Conservation (phyloP, 257 asterid genomes). For the Hygrophila difformis region DNA sequence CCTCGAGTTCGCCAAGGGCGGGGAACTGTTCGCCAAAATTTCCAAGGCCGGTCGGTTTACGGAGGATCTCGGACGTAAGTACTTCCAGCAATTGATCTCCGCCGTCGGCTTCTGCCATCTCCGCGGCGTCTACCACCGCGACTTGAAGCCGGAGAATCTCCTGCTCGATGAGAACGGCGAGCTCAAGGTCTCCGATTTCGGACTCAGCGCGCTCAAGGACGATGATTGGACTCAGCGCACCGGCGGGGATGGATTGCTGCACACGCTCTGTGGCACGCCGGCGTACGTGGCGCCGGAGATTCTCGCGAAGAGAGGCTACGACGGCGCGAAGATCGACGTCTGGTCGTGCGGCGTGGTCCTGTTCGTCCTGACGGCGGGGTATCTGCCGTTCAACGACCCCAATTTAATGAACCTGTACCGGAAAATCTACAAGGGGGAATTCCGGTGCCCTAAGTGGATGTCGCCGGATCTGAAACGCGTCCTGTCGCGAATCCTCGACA, state of each 20-base stretch:
- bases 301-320: constrained; percentile 66
- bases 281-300: constrained; percentile 97
- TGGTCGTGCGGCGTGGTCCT: constrained; percentile 80
- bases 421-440: constrained; percentile 78
- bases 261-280: constrained; percentile 94
- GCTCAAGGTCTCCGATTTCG: constrained; percentile 79
- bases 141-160: constrained; percentile 82
- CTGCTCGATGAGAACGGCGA: constrained; percentile 72
- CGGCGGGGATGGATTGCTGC: constrained; percentile 72
- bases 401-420: constrained; percentile 53
- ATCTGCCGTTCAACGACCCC: constrained; percentile 63
- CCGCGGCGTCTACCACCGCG: constrained; percentile 80
- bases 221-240: constrained; percentile 37
- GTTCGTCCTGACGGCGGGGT: constrained; percentile 56
- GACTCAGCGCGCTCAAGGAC: constrained; percentile 66
- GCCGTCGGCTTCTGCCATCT: constrained; percentile 70
- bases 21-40: constrained; percentile 63
- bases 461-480: constrained; percentile 70
- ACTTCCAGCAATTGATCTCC: constrained; percentile 78
- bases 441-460: constrained; percentile 78
- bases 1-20: constrained; percentile 78
- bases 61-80: constrained; percentile 56
- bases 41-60: constrained; percentile 57
- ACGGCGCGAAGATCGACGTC: constrained; percentile 68
- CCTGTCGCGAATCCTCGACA: constrained; percentile 53